Evolutionary conservation across 768 basidiomycete species (phyloP), one percentile per base, ranked within the genome.

Genomic region (Naganishia randhawae): DNA sequence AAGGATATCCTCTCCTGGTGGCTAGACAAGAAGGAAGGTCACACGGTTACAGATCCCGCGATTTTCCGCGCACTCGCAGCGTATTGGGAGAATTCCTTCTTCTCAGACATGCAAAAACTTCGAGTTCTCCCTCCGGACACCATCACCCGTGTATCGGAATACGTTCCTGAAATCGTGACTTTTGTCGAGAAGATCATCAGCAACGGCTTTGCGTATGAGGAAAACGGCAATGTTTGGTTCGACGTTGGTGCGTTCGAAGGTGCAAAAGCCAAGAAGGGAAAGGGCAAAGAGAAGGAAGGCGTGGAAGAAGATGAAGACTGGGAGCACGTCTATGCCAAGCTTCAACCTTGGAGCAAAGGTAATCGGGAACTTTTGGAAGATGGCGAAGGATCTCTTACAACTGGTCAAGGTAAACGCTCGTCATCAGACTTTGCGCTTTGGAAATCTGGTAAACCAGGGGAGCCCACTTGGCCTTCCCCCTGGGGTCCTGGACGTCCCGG

Each of bases 401-500:
- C 74, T 2, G 84, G 84, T 39, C 81, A 80, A 22, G 87, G 88
- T 11, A 88, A 89, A 74, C 86, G 89, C 65, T 89, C 91, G n/a
- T 79, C 87, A 0, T 84, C 93, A 8, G 96, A 99, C 81, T 99
- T 99, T 80, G 96, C 96, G 5, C 83, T 99, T 14, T 99, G 96
- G 96, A 99, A 99, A 81, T 87, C 90, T 1, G 91, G 92, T 33
- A 95, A 93, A 82, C 86, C 92, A 2, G 96, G 96, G 8, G 96
- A 99, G 79, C 96, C 96, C 1, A 88, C 88, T 3, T 99, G 96
- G 95, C 86, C 88, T 0, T 96, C 93, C 13, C 89, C 92, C 6
- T 99, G 96, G 96, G 96, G 96, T 19, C 83, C 83, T 48, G 93
- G 94, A n/a, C 85, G 95, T 50, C 95, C 95, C 3, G 95, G 95